Evolutionary conservation across 108 stramenopile species (phyloP).

Genomic region (Nannochloropsis salina): DNA sequence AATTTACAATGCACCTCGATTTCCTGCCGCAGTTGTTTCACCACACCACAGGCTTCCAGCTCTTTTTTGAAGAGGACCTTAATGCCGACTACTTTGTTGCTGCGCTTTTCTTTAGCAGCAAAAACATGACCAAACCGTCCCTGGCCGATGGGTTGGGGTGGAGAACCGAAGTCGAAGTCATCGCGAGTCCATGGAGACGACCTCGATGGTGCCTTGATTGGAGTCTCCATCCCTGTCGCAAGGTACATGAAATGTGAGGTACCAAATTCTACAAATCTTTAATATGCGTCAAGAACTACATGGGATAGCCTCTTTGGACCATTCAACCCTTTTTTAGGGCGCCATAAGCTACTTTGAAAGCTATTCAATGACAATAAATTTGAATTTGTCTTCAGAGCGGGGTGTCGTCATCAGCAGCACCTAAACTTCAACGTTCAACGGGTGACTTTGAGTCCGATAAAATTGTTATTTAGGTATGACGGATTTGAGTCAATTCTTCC

Average conservation of each 20-base stretch:
- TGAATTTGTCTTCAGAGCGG: too few relatives aligned
- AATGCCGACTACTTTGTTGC: slow-evolving; percentile 10
- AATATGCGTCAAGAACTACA: too few relatives aligned
- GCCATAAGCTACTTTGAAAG: too few relatives aligned
- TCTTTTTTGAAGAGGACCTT: slow-evolving; percentile 6
- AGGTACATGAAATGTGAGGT: not conserved
- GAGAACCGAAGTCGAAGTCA: not conserved
- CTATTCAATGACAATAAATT: too few relatives aligned
- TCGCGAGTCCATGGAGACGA: not conserved
- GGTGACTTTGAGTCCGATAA: too few relatives aligned
- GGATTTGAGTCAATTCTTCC: too few relatives aligned
- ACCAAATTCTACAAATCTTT: too few relatives aligned
- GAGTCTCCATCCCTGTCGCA: not conserved
- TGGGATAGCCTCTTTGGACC: too few relatives aligned
- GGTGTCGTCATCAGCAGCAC: too few relatives aligned
- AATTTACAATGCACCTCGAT: not conserved
- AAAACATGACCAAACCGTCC: slow-evolving; percentile 6
- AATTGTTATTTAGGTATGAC: too few relatives aligned
- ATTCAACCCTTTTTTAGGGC: too few relatives aligned
- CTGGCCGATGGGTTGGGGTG: not conserved
- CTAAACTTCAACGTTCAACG: too few relatives aligned
- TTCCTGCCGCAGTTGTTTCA: slow-evolving; percentile 11
- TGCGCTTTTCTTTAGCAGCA: not conserved
- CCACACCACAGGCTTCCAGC: slow-evolving; percentile 11
- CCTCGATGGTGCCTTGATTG: not conserved